phyloP scores from a whole-genome alignment of 31 red algal species.

The Bonnemaisonia californica region DNA sequence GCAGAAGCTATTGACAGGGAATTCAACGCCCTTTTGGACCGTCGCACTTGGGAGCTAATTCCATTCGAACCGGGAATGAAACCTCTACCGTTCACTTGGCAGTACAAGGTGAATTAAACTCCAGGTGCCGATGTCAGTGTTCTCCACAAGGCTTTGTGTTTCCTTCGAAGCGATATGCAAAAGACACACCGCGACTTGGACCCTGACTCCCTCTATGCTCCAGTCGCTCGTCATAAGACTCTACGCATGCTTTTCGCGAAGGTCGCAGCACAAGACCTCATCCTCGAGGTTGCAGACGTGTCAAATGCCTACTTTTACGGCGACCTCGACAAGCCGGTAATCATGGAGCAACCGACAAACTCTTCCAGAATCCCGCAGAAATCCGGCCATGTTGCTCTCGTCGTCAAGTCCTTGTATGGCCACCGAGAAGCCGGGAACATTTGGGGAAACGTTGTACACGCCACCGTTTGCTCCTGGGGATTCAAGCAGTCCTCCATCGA shows the following conservation, averaged over 20 bases:
- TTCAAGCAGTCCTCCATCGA: too few species aligned
- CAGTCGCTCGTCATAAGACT: slow-evolving; percentile 24
- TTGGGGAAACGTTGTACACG: too few species aligned
- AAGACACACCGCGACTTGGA: slow-evolving; percentile 13
- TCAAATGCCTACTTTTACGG: slow-evolving; percentile 33
- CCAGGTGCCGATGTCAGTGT: not conserved
- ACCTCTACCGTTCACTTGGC: slow-evolving; percentile 12
- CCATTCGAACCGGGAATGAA: not conserved
- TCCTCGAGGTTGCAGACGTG: slow-evolving; percentile 5
- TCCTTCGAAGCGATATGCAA: slow-evolving; percentile 9
- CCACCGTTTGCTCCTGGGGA: too few species aligned
- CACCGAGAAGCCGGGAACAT: too few species aligned
- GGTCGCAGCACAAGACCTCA: slow-evolving; percentile 10
- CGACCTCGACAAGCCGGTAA: not conserved
- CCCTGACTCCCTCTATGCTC: slow-evolving; percentile 21
- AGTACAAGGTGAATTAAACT: not conserved
- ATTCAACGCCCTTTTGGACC: slow-evolving; percentile 22
- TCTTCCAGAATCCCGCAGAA: too few species aligned
- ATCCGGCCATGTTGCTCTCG: too few species aligned
- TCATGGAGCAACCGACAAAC: slow-evolving; percentile 25
- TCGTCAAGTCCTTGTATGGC: too few species aligned
- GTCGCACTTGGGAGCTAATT: slow-evolving; percentile 10
- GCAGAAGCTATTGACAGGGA: slow-evolving; percentile 29
- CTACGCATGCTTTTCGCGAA: slow-evolving; percentile 27
- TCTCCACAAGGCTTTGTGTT: not conserved